Base-by-base conservation (phyloP, 1,284 basidiomycete genomes). In the Microbotryum violaceum region DNA sequence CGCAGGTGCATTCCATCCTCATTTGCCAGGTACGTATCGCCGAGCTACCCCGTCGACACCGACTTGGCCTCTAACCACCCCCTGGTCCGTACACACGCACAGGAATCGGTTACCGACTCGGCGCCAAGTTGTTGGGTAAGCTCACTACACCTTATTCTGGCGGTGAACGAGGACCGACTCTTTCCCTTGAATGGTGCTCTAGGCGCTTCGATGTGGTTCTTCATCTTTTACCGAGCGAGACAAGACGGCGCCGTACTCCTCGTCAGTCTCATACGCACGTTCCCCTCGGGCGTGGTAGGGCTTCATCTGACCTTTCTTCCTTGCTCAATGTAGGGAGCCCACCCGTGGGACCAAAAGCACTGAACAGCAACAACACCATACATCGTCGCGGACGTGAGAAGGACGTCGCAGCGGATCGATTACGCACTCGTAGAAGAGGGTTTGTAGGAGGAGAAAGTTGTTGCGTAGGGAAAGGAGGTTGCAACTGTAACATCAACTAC, bases 131-230 rank as follows among this genome's bases (percentile, higher is more conserved):
- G 56, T 80, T 94, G 61, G 91, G 91, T 61, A 12, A 49, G 55
- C 31, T 14, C 48, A 6, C 37, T 16, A 18, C 37, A 42, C 37
- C 37, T 42, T 42, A 21, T 10, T 4, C 9, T 49, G 48, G 14
- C 31, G 8, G 2, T 31, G 8, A 8, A 31, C 12, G 3, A 14
- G 3, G 48, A 21, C 25, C 6, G 51, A 53, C 51, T 31, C 27
- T 25, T 18, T 33, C 27, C 4, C 20, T 25, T 9, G 51, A n/a
- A 29, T 27, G 14, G 9, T 23, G 27, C 12, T 10, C 42, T 59
- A 66, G 69, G 70, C 27, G 91, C 90, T 46, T 83, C 85, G 49
- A 94, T 94, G 91, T 94, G 90, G 90, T 94, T 94, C 84, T 96
- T 92, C 81, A 89, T 94, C 76, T 93, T 94, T 80, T 94, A 93